Conservation (phyloP, 441 rosid species). For the Biscutella laevigata region DNA sequence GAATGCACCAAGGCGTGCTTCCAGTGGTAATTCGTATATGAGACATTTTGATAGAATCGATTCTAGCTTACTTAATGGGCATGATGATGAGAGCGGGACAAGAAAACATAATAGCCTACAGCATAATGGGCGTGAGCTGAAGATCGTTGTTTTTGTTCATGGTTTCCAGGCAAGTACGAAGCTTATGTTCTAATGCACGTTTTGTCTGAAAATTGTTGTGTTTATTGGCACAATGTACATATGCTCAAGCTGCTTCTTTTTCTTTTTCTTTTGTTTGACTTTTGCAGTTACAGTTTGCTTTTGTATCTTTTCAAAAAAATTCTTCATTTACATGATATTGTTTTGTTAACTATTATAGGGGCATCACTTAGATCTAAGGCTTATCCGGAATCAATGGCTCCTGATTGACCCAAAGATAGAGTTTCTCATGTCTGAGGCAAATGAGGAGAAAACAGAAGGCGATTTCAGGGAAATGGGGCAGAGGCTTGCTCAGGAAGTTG, state of each 20-base stretch:
- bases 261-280: not conserved
- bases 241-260: not conserved
- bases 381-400: constrained; percentile 95
- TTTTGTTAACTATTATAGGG: constrained; percentile 38
- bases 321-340: not conserved
- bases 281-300: not conserved
- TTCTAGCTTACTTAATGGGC: constrained; percentile 26
- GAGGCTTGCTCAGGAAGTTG: constrained; percentile 80
- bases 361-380: constrained; percentile 92
- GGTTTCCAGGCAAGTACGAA: constrained; percentile 84
- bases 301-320: not conserved
- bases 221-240: not conserved
- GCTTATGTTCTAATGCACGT: not conserved
- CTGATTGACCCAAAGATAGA: constrained; percentile 81
- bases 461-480: constrained; percentile 92
- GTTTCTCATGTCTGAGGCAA: constrained; percentile 92
- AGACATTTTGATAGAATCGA: constrained; percentile 51
- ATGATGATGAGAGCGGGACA: constrained; percentile 31
- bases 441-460: constrained; percentile 84
- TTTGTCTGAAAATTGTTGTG: not conserved
- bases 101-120: constrained; percentile 25
- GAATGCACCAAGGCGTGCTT: constrained; percentile 67
- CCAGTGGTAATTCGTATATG: constrained; percentile 67
- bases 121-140: constrained; percentile 46
- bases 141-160: constrained; percentile 83